Evolutionary conservation across 169 alveolate species (phyloP).

Genomic region (Eimeria necatrix): DNA sequence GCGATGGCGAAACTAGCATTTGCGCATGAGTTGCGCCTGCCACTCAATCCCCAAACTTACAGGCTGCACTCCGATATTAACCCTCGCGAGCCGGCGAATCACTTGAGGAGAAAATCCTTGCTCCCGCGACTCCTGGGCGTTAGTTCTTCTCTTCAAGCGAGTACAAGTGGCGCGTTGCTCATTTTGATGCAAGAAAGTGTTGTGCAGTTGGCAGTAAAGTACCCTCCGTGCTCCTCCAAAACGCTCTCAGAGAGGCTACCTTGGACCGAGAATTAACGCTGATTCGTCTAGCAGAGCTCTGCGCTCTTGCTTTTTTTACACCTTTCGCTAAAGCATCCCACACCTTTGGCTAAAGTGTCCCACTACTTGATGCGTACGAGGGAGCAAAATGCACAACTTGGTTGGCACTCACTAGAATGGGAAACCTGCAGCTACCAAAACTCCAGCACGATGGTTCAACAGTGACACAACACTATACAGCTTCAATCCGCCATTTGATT

Average conservation of each 20-base stretch:
- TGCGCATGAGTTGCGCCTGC: too few relatives aligned
- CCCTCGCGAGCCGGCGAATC: too few relatives aligned
- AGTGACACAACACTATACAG: background rate
- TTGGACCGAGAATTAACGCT: background rate
- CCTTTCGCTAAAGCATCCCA: background rate
- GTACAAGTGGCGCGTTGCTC: background rate
- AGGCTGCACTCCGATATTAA: too few relatives aligned
- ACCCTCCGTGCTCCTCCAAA: background rate
- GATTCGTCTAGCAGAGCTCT: background rate
- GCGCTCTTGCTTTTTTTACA: background rate
- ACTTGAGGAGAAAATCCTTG: too few relatives aligned
- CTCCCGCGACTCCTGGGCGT: background rate
- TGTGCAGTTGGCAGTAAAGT: background rate
- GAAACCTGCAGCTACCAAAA: background rate
- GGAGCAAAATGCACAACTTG: background rate
- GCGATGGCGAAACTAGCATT: too few relatives aligned
- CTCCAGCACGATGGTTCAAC: background rate
- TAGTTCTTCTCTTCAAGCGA: background rate
- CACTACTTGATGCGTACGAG: background rate
- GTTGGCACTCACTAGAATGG: background rate
- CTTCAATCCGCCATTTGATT: background rate
- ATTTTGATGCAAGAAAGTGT: background rate
- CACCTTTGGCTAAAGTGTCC: background rate
- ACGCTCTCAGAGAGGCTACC: background rate
- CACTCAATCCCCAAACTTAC: too few relatives aligned